Evolutionary conservation across 805 yeast genomes (phyloP), one percentile per base, ranked within the genome.

Genomic region (Pichia scutulata): DNA sequence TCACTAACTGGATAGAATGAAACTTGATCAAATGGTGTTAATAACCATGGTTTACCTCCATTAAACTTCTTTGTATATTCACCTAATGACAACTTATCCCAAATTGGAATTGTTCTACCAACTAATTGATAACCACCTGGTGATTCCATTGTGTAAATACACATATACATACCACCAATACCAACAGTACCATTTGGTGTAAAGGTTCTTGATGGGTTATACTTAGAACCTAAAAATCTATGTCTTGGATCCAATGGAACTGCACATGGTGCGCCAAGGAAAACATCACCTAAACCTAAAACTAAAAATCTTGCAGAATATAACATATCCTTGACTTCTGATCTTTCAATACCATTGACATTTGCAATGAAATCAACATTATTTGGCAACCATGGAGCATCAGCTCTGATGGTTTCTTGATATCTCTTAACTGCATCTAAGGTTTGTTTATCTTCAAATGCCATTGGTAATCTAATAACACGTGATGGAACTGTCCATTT

Each of bases 111-210:
- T 12, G 99, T 92, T 64, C 98, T 81, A 51, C 98, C 99, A 55
- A 89, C 92, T 59, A 92, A 77, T 71, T 92, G 98, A 70, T 92
- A 92, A 30, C 99, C 99, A 70, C 99, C 99, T 44, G 99, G 99
- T 24, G 97, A 89, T 58, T 89, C 95, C 92, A 92, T 90, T 30
- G 98, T 89, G 70, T 92, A 92, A 60, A 92, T 90, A 73, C 98
- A 92, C 98, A 92, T 90, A 76, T 89, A 93, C 87, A 86, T 89
- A 60, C 99, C 98, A 55, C 99, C 99, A 65, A 93, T 84, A 63
- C 99, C 99, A 54, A 92, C 98, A 37, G 93, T 86, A 58, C 99
- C 99, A 64, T 89, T 88, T 39, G 97, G 96, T 2, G 99, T 92
- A 72, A 77, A 90, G 1, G 97, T 88, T 74, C 99, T 80, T 14